Evolutionary conservation across 805 yeast species (phyloP).

Genomic region (Pichia insulana): DNA sequence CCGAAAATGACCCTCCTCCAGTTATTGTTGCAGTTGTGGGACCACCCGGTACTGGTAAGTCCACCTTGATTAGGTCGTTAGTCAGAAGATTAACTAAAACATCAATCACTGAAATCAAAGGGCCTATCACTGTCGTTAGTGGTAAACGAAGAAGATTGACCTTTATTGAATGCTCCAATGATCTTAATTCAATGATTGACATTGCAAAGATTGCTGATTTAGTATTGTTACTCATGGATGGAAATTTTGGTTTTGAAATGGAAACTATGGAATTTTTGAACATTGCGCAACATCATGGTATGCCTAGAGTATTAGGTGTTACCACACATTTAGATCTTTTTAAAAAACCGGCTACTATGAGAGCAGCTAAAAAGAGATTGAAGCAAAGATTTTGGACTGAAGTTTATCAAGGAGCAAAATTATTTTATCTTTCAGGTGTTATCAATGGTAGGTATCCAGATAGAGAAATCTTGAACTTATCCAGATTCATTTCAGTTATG

Average conservation of each 20-base stretch:
- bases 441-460: constrained; percentile 97
- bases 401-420: constrained; percentile 95
- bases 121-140: constrained; percentile 94
- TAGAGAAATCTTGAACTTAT: constrained; percentile 83
- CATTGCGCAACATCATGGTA: constrained; percentile 95
- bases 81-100: constrained; percentile 85
- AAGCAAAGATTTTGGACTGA: constrained; percentile 98
- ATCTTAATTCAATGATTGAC: constrained; percentile 91
- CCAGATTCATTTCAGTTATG: constrained; percentile 93
- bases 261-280: constrained; percentile 98
- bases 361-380: constrained; percentile 84
- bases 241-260: constrained; percentile 98
- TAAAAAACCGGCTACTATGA: constrained; percentile 77
- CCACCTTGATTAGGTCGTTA: constrained; percentile 83
- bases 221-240: constrained; percentile 83
- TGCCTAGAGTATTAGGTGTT: constrained; percentile 94
- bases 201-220: constrained; percentile 92
- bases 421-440: constrained; percentile 90
- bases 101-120: constrained; percentile 75
- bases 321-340: constrained; percentile 93
- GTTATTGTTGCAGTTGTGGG: constrained; percentile 95
- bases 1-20: constrained; percentile 97
- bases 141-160: constrained; percentile 92
- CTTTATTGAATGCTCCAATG: constrained; percentile 87
- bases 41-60: constrained; percentile 97